These are phyloP conservation scores for Blastobotrys apis DNA, from an alignment of 1,139 yeast genomes.

Conservation along the genomic window DNA sequence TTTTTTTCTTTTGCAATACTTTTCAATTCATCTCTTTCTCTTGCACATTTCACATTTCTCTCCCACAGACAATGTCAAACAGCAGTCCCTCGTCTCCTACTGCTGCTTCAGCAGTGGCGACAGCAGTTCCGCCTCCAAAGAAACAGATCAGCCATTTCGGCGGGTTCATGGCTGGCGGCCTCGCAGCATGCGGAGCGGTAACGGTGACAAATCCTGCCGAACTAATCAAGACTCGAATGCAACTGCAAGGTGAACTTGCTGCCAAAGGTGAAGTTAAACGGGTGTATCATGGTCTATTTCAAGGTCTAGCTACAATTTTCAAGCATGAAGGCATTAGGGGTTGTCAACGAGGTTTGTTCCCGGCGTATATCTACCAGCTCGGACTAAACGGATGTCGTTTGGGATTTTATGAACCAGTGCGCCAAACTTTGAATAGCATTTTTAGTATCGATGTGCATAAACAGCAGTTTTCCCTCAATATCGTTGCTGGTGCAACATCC, in stretches of 20 bases:
- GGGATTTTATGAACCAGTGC: slow-evolving; percentile 87
- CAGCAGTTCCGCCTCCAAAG: slow-evolving; percentile 2
- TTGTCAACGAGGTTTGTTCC: slow-evolving; percentile 72
- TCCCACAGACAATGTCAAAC: background rate
- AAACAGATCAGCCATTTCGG: slow-evolving; percentile 43
- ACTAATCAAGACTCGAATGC: slow-evolving; percentile 90
- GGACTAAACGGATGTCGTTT: slow-evolving; percentile 91
- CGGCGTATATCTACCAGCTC: slow-evolving; percentile 71
- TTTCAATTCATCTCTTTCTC: no score
- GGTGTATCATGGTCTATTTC: slow-evolving; percentile 76
- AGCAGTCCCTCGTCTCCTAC: background rate
- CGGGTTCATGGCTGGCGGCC: slow-evolving; percentile 87
- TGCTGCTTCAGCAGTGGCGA: background rate
- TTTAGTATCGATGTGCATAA: slow-evolving; percentile 51
- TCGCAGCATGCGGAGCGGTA: slow-evolving; percentile 97
- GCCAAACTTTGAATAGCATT: slow-evolving; percentile 53
- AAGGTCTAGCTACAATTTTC: slow-evolving; percentile 72
- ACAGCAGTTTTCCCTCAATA: slow-evolving; percentile 53
- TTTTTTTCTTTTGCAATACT: background rate
- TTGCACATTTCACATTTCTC: no score
- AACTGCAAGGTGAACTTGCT: slow-evolving; percentile 85
- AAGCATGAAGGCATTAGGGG: slow-evolving; percentile 83
- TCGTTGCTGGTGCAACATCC: slow-evolving; percentile 75
- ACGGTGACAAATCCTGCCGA: slow-evolving; percentile 96
- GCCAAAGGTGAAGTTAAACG: slow-evolving; percentile 49